phyloP scores from a whole-genome alignment of 192 early-diverging fungal species.

The Thamnidium elegans region DNA sequence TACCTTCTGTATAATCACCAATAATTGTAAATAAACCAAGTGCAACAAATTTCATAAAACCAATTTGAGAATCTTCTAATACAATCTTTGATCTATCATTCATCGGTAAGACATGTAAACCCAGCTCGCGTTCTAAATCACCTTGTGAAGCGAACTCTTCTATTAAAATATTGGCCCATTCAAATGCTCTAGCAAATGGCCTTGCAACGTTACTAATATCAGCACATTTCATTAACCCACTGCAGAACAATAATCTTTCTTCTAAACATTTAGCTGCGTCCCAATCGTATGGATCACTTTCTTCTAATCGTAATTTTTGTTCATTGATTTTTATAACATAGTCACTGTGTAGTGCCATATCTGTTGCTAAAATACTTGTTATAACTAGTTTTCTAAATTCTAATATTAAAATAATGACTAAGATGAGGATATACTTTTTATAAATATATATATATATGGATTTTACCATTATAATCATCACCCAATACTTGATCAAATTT shows the following conservation, averaged over 20 bases:
- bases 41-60: slow-evolving; percentile 51
- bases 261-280: slow-evolving; percentile 44
- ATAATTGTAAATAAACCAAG: slow-evolving; percentile 50
- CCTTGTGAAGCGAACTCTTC: slow-evolving; percentile 70
- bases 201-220: slow-evolving; percentile 78
- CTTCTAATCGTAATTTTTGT: slow-evolving; percentile 53
- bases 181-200: slow-evolving; percentile 63
- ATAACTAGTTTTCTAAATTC: slow-evolving; percentile 73
- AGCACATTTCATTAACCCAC: slow-evolving; percentile 77
- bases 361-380: slow-evolving; percentile 77
- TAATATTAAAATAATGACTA: slow-evolving; percentile 19
- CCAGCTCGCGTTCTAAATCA: slow-evolving; percentile 70
- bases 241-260: slow-evolving; percentile 65
- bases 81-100: slow-evolving; percentile 49
- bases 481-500: slow-evolving; percentile 43
- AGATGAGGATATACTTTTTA: neutral
- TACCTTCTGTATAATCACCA: slow-evolving; percentile 13
- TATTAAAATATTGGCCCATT: slow-evolving; percentile 66
- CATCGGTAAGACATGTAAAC: slow-evolving; percentile 49
- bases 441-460: neutral
- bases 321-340: slow-evolving; percentile 74
- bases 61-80: slow-evolving; percentile 47
- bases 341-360: slow-evolving; percentile 80
- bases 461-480: slow-evolving; percentile 28
- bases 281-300: slow-evolving; percentile 14